Percentiles rank a stretch among this genome's conserved stretches.
These are phyloP conservation scores for Ascochyta lentis DNA, from an alignment of 2,329 filamentous ascomycete genomes.

Conservation along the genomic window DNA sequence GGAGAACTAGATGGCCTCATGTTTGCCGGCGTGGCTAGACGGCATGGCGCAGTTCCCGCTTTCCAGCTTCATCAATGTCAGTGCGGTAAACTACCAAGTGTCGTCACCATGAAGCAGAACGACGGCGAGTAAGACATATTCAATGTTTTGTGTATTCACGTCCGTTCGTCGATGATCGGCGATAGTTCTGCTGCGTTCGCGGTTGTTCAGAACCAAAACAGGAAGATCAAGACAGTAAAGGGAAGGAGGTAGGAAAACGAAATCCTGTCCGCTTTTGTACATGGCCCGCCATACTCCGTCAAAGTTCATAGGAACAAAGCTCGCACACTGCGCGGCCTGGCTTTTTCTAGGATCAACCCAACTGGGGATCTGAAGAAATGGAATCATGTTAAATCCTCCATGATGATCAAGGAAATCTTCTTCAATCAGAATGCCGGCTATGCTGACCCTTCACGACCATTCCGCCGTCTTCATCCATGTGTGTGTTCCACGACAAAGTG, in stretches of 20 bases:
- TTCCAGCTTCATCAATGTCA: conserved; percentile 3
- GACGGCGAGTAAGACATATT: conserved; percentile 28
- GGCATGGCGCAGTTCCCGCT: neutral
- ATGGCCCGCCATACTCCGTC: conserved; percentile 28
- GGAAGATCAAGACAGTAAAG: conserved; percentile 5
- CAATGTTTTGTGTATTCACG: conserved; percentile 30
- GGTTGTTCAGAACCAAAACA: conserved; percentile 11
- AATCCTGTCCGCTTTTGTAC: conserved; percentile 41
- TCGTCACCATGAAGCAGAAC: conserved; percentile 9
- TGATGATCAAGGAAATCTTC: conserved; percentile 16
- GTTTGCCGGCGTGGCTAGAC: neutral
- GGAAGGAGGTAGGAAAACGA: conserved; percentile 13
- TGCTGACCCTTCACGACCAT: conserved; percentile 4
- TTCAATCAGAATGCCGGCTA: conserved; percentile 9
- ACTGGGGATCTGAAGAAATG: conserved; percentile 11
- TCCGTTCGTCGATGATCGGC: conserved; percentile 20
- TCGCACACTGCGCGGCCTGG: conserved; percentile 24
- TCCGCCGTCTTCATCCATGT: conserved; percentile 22
- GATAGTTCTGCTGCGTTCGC: conserved; percentile 9
- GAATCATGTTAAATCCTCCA: conserved; percentile 27
- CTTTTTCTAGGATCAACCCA: conserved; percentile 20
- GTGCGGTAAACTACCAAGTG: conserved; percentile 2
- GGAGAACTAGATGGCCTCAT: conserved; percentile 11
- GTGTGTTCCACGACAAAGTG: conserved; percentile 23
- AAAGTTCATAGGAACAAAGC: conserved; percentile 20